Percentiles rank a stretch among this genome's conserved stretches.
phyloP scores from a whole-genome alignment of 371 early-diverging fungal genomes.

The Ecytonucleospora hepatopenaei region DNA sequence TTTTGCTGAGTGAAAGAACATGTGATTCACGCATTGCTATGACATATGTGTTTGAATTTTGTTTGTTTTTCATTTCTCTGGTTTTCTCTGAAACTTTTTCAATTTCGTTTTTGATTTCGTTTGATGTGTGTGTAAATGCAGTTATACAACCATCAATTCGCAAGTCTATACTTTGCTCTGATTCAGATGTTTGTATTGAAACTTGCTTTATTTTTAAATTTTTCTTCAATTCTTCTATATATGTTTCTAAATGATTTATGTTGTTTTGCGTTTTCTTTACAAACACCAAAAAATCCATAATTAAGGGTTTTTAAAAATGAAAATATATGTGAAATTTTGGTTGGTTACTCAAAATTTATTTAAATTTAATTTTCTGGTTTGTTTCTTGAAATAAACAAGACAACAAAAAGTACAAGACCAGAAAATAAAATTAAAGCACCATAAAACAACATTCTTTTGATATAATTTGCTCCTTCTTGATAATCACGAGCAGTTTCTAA shows the following conservation, averaged over 20 bases:
- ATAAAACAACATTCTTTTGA: constrained; percentile 38
- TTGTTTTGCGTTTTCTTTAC: constrained; percentile 25
- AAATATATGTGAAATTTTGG: too few relatives aligned
- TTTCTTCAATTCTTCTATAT: constrained; percentile 29
- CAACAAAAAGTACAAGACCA: neutral
- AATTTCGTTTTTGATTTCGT: constrained; percentile 30
- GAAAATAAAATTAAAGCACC: constrained; percentile 12
- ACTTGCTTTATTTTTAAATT: constrained; percentile 35
- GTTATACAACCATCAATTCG: constrained; percentile 37
- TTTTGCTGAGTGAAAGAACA: constrained; percentile 36
- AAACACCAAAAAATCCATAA: constrained; percentile 45
- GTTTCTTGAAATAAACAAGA: neutral
- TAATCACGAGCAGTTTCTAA: constrained; percentile 49
- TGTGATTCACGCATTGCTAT: constrained; percentile 35
- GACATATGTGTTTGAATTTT: constrained; percentile 16
- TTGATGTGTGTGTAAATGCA: constrained; percentile 28
- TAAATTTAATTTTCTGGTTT: neutral
- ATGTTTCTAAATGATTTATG: constrained; percentile 26
- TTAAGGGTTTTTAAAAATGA: neutral
- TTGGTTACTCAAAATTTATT: too few relatives aligned
- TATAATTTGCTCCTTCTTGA: constrained; percentile 41
- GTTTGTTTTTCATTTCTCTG: constrained; percentile 2
- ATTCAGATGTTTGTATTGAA: constrained; percentile 35
- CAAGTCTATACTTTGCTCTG: constrained; percentile 32
- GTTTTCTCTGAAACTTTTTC: constrained; percentile 15